Conservation (phyloP, 208 protist species). For the Porcisia hertigi region DNA sequence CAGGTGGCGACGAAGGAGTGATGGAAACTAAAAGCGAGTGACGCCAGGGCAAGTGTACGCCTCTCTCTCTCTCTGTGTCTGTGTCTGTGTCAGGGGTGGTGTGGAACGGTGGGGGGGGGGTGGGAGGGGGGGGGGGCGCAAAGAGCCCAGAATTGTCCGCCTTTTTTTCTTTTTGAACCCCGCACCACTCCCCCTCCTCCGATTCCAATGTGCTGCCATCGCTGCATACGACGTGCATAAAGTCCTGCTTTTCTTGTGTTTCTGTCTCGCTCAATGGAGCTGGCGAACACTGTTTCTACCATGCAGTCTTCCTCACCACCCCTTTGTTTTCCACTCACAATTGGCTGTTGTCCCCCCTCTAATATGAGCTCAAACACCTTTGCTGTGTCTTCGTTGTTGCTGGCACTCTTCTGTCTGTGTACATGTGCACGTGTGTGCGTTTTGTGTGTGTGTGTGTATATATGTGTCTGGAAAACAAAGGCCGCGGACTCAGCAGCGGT, state of each 20-base stretch:
- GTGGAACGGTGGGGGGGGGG: too few species aligned
- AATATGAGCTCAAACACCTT: neutral
- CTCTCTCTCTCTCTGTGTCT: neutral
- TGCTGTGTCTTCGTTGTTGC: neutral
- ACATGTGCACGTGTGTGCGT: neutral
- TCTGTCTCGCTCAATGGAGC: neutral
- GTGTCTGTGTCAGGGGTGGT: too few species aligned
- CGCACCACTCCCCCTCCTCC: neutral
- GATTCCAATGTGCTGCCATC: too few species aligned
- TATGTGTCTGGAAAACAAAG: neutral
- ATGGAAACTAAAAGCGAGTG: neutral
- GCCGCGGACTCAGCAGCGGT: neutral
- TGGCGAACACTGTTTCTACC: neutral
- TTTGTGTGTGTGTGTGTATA: neutral
- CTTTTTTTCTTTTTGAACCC: neutral
- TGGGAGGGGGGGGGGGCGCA: neutral
- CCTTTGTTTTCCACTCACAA: neutral
- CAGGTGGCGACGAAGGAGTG: neutral
- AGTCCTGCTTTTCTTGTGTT: neutral
- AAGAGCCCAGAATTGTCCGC: neutral
- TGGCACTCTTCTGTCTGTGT: neutral
- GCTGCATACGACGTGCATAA: neutral
- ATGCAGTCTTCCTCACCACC: neutral
- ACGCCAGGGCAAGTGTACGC: neutral
- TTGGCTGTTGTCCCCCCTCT: neutral